Evolutionary conservation across 768 basidiomycete species (phyloP).

Genomic region (Collybia mongolica): DNA sequence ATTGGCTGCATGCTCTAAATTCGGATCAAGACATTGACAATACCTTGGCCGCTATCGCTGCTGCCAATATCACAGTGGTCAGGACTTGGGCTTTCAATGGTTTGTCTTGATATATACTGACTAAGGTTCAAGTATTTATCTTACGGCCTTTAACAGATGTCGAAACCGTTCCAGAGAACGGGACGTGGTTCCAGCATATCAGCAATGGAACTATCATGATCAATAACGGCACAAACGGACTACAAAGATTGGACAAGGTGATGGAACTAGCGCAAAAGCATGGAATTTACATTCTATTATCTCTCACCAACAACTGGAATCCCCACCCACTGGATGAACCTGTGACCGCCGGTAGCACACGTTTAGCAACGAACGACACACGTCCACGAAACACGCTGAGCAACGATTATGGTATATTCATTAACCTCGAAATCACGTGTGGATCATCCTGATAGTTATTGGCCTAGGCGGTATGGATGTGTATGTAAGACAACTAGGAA

Average conservation of each 20-base stretch:
- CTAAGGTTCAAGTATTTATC: neutral
- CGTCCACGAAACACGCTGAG: slow-evolving; percentile 52
- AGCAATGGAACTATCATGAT: slow-evolving; percentile 35
- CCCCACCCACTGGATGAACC: slow-evolving; percentile 20
- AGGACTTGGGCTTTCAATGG: slow-evolving; percentile 77
- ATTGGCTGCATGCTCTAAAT: slow-evolving; percentile 63
- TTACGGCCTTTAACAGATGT: slow-evolving; percentile 27
- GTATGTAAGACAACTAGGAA: slow-evolving; percentile 50
- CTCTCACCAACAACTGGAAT: slow-evolving; percentile 48
- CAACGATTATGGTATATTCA: slow-evolving; percentile 54
- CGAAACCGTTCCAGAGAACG: slow-evolving; percentile 29
- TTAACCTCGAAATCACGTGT: neutral
- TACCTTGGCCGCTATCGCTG: slow-evolving; percentile 57
- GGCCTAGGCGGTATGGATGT: slow-evolving; percentile 60
- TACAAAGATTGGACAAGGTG: slow-evolving; percentile 45
- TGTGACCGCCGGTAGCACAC: neutral
- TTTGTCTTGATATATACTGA: slow-evolving; percentile 11
- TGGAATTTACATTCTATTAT: slow-evolving; percentile 39
- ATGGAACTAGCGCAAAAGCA: slow-evolving; percentile 37
- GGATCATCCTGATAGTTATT: neutral
- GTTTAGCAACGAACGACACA: slow-evolving; percentile 32
- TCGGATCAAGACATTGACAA: slow-evolving; percentile 52
- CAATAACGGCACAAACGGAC: slow-evolving; percentile 44
- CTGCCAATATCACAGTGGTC: slow-evolving; percentile 55
- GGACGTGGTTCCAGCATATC: slow-evolving; percentile 41